Percentiles rank a stretch among this genome's conserved stretches.
Evolutionary conservation across 805 yeast species (phyloP).

Genomic region (Candida anglica): DNA sequence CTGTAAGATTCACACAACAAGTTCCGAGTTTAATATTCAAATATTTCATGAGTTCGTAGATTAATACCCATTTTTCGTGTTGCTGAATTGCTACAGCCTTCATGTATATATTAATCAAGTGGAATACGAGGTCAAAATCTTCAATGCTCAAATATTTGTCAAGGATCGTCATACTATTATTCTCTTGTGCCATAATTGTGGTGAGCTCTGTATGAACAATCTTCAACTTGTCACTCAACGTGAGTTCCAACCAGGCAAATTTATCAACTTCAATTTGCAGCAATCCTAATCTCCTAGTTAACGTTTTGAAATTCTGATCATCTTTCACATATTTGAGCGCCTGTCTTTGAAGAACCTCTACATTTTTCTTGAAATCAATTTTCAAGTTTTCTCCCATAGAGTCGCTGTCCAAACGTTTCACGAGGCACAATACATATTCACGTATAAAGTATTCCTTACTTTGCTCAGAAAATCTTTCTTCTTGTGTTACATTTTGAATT

Average conservation of each 20-base stretch:
- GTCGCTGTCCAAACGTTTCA: background rate
- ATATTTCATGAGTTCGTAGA: constrained; percentile 19
- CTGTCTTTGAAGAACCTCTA: constrained; percentile 11
- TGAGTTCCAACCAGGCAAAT: constrained; percentile 17
- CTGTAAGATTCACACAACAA: constrained; percentile 16
- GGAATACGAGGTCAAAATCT: constrained; percentile 17
- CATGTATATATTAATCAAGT: constrained; percentile 25
- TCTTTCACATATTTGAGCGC: constrained; percentile 6
- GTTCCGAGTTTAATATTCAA: constrained; percentile 9
- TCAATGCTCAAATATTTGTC: constrained; percentile 16
- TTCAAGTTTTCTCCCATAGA: background rate
- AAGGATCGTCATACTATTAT: constrained; percentile 14
- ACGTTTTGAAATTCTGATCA: constrained; percentile 13
- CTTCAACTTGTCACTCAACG: constrained; percentile 19
- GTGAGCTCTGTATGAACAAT: constrained; percentile 23
- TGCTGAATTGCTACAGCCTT: constrained; percentile 15
- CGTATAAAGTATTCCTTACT: constrained; percentile 13
- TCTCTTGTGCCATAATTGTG: constrained; percentile 15
- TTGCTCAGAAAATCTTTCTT: constrained; percentile 6
- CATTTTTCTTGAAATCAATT: background rate
- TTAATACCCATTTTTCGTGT: constrained; percentile 25
- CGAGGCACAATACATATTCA: constrained; percentile 5
- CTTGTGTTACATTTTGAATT: constrained; percentile 13
- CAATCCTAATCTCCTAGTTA: constrained; percentile 26
- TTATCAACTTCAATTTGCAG: constrained; percentile 17